phyloP scores from a whole-genome alignment of 495 filamentous ascomycete species.

The Aspergillus bridgeri region DNA sequence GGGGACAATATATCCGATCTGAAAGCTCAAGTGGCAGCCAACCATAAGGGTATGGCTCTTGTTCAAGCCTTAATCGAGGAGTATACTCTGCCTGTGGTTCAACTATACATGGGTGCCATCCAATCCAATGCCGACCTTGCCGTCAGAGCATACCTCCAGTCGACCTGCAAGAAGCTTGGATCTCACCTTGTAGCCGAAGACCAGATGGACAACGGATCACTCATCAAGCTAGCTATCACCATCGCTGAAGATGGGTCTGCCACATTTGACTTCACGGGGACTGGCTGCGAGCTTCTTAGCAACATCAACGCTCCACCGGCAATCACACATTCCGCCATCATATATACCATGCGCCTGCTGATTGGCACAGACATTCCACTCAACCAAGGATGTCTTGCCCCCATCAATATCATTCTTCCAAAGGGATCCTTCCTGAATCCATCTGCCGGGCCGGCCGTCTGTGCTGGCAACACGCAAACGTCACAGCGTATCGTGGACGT shows the following conservation, averaged over 20 bases:
- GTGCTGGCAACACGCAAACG: constrained; percentile 84
- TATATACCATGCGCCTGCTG: constrained; percentile 90
- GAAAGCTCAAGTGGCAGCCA: constrained; percentile 92
- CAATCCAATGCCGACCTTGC: constrained; percentile 87
- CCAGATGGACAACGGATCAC: constrained; percentile 95
- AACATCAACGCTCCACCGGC: constrained; percentile 95
- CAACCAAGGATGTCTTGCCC: constrained; percentile 91
- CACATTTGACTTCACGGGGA: constrained; percentile 81
- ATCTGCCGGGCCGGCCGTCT: constrained; percentile 83
- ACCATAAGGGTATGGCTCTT: constrained; percentile 90
- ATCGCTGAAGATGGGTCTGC: constrained; percentile 87
- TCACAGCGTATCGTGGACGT: constrained; percentile 95
- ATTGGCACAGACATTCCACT: constrained; percentile 92
- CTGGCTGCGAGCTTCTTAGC: constrained; percentile 87
- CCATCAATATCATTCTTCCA: constrained; percentile 83
- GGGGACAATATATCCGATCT: constrained; percentile 94
- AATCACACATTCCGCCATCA: constrained; percentile 92
- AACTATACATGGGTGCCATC: constrained; percentile 94
- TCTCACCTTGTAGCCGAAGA: constrained; percentile 79
- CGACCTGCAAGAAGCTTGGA: constrained; percentile 74
- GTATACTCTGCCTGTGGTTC: constrained; percentile 85
- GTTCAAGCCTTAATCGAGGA: constrained; percentile 82
- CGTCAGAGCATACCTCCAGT: constrained; percentile 77
- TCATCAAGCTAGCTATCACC: constrained; percentile 77
- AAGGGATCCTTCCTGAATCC: constrained; percentile 78